These are phyloP conservation scores for Effrenium voratum DNA, from an alignment of 73 alveolate species.

Conservation along the genomic window DNA sequence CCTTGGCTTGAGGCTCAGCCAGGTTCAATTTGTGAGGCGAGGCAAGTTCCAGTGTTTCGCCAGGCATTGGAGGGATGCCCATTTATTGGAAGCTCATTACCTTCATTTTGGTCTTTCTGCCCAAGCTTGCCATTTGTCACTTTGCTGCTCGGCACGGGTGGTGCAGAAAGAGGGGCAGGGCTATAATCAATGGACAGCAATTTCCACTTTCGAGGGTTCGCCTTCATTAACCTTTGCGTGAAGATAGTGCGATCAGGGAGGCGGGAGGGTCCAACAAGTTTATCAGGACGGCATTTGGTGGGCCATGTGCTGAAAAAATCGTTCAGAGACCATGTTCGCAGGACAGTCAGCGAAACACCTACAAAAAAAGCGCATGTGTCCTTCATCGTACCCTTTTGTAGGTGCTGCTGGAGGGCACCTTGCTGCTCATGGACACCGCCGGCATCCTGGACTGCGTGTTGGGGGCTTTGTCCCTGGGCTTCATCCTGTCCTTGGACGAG, in stretches of 20 bases:
- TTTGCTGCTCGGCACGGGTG: background rate
- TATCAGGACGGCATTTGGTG: too few relatives aligned
- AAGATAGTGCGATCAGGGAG: too few relatives aligned
- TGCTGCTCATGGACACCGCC: slow-evolving; percentile 54
- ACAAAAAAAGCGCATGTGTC: too few relatives aligned
- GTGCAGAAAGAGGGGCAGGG: background rate
- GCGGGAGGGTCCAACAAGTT: too few relatives aligned
- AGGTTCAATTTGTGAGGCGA: too few relatives aligned
- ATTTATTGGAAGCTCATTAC: slow-evolving; percentile 28
- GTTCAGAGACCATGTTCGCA: too few relatives aligned
- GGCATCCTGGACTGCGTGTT: slow-evolving; percentile 69
- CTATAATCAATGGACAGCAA: background rate
- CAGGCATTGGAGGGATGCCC: slow-evolving; percentile 68
- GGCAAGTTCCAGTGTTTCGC: background rate
- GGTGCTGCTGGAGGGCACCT: slow-evolving; percentile 71
- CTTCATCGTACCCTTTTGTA: too few relatives aligned
- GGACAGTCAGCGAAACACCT: too few relatives aligned
- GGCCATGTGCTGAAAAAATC: too few relatives aligned
- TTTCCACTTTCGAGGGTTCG: too few relatives aligned
- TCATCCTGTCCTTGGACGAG: slow-evolving; percentile 40
- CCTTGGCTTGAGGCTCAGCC: too few relatives aligned
- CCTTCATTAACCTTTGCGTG: too few relatives aligned
- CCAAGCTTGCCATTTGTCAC: slow-evolving; percentile 69
- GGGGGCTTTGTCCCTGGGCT: slow-evolving; percentile 74
- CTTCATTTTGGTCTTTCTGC: slow-evolving; percentile 14